Evolutionary conservation across 2,329 filamentous ascomycete genomes (phyloP).

Genomic region (Paracoccidioides lutzii): DNA sequence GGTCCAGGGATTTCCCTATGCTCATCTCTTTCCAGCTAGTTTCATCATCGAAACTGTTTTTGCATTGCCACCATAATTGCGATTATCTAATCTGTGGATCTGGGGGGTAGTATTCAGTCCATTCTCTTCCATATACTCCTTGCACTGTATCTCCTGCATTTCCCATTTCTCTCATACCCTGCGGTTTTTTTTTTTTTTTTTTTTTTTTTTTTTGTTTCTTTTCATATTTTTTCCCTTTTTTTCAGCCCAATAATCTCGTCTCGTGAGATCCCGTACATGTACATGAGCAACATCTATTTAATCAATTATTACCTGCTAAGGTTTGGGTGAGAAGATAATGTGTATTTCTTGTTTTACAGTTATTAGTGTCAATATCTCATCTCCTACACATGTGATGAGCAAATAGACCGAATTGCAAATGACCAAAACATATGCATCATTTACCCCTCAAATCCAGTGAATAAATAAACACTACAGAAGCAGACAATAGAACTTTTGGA

Average conservation of each 20-base stretch:
- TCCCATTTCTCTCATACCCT: neutral
- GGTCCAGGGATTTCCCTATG: neutral
- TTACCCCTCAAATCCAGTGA: neutral
- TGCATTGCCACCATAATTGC: neutral
- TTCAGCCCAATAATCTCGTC: neutral
- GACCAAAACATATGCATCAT: neutral
- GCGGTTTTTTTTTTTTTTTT: neutral
- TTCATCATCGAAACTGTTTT: neutral
- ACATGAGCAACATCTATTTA: neutral
- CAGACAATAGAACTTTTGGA: no score
- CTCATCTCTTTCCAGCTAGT: neutral
- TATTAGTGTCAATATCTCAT: neutral
- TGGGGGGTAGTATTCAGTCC: neutral
- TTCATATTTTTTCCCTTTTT: slow-evolving; percentile 1
- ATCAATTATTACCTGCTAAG: neutral
- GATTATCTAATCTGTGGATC: neutral
- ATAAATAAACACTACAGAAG: neutral
- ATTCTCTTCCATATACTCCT: no score
- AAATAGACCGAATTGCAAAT: neutral
- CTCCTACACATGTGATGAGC: neutral
- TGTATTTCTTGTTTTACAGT: neutral
- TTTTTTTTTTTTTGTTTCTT: neutral
- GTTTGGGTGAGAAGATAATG: no score
- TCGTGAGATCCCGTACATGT: no score
- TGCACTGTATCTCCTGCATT: neutral